Percentiles rank a stretch among this genome's conserved stretches.
Evolutionary conservation across 2,329 filamentous ascomycete genomes (phyloP).

Genomic region (Calonectria pseudoreteaudii): DNA sequence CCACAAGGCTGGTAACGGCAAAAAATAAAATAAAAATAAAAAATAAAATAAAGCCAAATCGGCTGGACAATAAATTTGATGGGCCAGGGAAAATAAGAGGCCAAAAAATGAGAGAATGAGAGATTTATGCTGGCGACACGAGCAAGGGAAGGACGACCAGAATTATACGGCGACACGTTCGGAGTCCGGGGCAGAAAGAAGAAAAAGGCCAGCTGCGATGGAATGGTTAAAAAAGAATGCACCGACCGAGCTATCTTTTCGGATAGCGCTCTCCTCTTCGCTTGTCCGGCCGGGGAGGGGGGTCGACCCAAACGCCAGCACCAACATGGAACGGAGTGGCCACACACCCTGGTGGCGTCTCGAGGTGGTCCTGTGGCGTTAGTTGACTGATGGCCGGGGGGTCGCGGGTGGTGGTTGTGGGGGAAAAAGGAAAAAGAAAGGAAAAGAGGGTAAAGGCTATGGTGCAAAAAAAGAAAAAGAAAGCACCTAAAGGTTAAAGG

Average conservation of each 20-base stretch:
- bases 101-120: neutral
- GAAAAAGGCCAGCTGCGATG: constrained; percentile 20
- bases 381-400: neutral
- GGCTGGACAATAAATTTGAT: neutral
- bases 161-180: neutral
- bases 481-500: constrained; percentile 4
- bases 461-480: neutral
- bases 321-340: constrained; percentile 6
- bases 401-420: neutral
- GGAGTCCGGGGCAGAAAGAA: constrained; percentile 1
- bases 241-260: constrained; percentile 25
- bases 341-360: constrained; percentile 2
- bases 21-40: neutral
- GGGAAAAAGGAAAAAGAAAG: neutral
- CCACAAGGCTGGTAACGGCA: neutral
- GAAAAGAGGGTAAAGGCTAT: neutral
- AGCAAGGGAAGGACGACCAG: constrained; percentile 9
- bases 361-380: neutral
- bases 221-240: constrained; percentile 25
- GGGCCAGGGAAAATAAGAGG: neutral
- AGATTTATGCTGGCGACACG: neutral
- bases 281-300: constrained; percentile 3
- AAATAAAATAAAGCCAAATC: neutral
- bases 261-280: constrained; percentile 9
- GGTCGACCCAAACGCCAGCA: constrained; percentile 4